Conservation (phyloP, 495 filamentous ascomycete genomes). For the Penicillium silybi region DNA sequence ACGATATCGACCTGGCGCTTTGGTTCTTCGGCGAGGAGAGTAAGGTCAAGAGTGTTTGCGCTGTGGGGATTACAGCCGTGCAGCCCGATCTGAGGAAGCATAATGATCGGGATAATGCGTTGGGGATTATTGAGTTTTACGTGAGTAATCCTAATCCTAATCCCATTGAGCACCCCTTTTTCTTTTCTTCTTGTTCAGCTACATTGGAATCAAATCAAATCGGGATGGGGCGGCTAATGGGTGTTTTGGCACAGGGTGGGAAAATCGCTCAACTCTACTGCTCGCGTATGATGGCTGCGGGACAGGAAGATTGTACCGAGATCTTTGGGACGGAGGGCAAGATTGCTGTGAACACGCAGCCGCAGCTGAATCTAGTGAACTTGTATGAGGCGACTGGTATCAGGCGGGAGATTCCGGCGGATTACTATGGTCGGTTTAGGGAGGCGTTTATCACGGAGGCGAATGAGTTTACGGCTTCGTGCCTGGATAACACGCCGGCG, state of each 20-base stretch:
- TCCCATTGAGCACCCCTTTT: no score
- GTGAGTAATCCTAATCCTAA: no score
- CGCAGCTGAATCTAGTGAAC: constrained; percentile 49
- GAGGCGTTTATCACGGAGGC: constrained; percentile 60
- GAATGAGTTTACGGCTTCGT: constrained; percentile 56
- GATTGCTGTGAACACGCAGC: constrained; percentile 53
- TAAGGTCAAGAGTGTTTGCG: constrained; percentile 43
- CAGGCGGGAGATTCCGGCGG: constrained; percentile 51
- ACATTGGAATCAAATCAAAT: no score
- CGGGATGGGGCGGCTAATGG: no score
- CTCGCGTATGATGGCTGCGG: constrained; percentile 56
- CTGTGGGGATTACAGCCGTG: constrained; percentile 52
- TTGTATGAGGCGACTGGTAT: constrained; percentile 47
- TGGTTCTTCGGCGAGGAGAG: constrained; percentile 50
- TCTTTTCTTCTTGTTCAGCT: no score
- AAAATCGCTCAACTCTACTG: constrained; percentile 58
- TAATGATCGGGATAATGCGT: constrained; percentile 57
- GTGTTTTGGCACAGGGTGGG: no score
- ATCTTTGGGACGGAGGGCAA: constrained; percentile 61
- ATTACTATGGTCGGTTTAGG: constrained; percentile 61
- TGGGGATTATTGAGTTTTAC: constrained; percentile 59
- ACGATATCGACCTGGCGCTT: constrained; percentile 54
- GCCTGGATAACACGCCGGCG: constrained; percentile 45
- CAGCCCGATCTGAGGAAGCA: constrained; percentile 51
- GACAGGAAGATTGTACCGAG: constrained; percentile 60